Percentiles rank a stretch among this genome's conserved stretches.
Evolutionary conservation across 2,329 filamentous ascomycete genomes (phyloP).

Genomic region (Uncinocarpus reesii): DNA sequence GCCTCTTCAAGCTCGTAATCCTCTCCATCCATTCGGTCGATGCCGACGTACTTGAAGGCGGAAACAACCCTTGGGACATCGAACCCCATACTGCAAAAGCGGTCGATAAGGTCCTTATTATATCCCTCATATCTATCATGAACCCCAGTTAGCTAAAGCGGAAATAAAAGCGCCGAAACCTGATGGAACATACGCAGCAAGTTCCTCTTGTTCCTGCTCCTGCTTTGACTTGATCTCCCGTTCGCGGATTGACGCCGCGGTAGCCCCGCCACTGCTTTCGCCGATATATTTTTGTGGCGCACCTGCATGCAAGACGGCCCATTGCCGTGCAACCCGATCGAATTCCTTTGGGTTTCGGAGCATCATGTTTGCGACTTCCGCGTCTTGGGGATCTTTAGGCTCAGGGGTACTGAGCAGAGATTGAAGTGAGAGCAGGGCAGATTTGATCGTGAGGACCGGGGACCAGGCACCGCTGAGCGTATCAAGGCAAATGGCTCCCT

Average conservation of each 20-base stretch:
- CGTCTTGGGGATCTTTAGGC: slow-evolving; percentile 92
- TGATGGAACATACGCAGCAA: slow-evolving; percentile 42
- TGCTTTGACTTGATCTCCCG: slow-evolving; percentile 47
- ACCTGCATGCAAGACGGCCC: slow-evolving; percentile 74
- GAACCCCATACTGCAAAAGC: slow-evolving; percentile 86
- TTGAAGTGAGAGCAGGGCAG: slow-evolving; percentile 82
- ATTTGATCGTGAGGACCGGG: slow-evolving; percentile 92
- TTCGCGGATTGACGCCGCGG: slow-evolving; percentile 44
- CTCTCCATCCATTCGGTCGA: slow-evolving; percentile 64
- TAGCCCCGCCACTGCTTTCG: slow-evolving; percentile 45
- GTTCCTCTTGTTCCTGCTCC: slow-evolving; percentile 46
- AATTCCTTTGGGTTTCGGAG: slow-evolving; percentile 69
- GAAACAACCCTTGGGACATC: slow-evolving; percentile 75
- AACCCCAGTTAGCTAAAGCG: slow-evolving; percentile 22
- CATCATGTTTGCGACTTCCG: slow-evolving; percentile 86
- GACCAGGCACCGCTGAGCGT: slow-evolving; percentile 86
- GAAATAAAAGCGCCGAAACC: background rate
- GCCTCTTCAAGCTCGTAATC: slow-evolving; percentile 83
- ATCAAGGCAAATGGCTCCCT: slow-evolving; percentile 96
- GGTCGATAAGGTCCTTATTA: slow-evolving; percentile 69
- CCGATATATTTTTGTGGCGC: slow-evolving; percentile 53
- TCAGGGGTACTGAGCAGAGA: slow-evolving; percentile 88
- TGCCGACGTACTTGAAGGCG: slow-evolving; percentile 70
- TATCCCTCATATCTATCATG: slow-evolving; percentile 68
- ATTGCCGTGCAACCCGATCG: slow-evolving; percentile 71